Evolutionary conservation across 345 rosid species (phyloP).

Genomic region (Gossypium turneri): DNA sequence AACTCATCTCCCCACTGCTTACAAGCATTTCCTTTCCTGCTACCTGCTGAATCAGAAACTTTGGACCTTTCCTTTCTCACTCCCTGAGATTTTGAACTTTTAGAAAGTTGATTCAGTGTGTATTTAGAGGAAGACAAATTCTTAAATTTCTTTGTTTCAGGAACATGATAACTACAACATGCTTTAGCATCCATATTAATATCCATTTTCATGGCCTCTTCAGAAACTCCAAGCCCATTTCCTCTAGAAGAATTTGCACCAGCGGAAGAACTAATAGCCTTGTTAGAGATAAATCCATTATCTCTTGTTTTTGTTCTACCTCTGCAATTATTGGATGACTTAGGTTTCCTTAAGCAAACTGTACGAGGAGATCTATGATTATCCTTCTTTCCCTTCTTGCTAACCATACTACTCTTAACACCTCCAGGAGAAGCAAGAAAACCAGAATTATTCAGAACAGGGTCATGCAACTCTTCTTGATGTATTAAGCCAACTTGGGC

Average conservation of each 20-base stretch:
- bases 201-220: constrained; percentile 25
- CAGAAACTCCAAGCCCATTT: constrained; percentile 24
- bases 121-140: constrained; percentile 31
- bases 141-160: constrained; percentile 25
- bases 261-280: constrained; percentile 24
- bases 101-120: constrained; percentile 28
- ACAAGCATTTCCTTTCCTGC: constrained; percentile 36
- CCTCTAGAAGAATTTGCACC: constrained; percentile 32
- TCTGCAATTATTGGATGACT: constrained; percentile 38
- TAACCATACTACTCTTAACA: constrained; percentile 26
- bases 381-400: constrained; percentile 47
- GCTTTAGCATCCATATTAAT: constrained; percentile 18
- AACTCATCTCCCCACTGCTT: constrained; percentile 29
- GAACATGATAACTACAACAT: constrained; percentile 17
- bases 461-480: constrained; percentile 35
- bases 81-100: constrained; percentile 43
- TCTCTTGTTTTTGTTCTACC: constrained; percentile 23
- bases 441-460: constrained; percentile 37
- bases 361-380: constrained; percentile 25
- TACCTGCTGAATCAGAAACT: constrained; percentile 37
- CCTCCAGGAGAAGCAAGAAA: constrained; percentile 22
- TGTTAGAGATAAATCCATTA: constrained; percentile 22
- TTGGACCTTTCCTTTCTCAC: constrained; percentile 43
- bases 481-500: constrained; percentile 36
- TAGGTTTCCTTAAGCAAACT: constrained; percentile 31